Evolutionary conservation across 176 grass and related monocot species (phyloP).

Genomic region (Carex myosuroides): DNA sequence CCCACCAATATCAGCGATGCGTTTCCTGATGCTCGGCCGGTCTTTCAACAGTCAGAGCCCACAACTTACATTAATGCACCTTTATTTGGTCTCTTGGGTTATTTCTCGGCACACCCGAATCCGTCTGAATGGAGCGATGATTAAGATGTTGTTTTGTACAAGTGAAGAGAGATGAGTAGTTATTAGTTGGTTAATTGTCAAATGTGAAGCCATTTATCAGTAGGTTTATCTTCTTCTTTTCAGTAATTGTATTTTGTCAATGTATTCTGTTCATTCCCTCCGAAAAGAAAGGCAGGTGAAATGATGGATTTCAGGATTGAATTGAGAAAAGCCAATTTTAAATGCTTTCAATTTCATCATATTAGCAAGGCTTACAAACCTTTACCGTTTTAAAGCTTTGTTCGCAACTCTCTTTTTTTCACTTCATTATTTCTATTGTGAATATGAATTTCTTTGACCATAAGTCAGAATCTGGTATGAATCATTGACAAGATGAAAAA

Average conservation of each 20-base stretch:
- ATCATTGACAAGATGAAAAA: no score
- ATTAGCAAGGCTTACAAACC: not conserved
- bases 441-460: not conserved
- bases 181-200: not conserved
- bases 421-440: not conserved
- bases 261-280: conserved; percentile 9
- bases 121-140: conserved; percentile 20
- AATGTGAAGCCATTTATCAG: not conserved
- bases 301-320: conserved; percentile 6
- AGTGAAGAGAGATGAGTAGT: not conserved
- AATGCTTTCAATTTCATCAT: not conserved
- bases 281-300: conserved; percentile 7
- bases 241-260: conserved; percentile 1
- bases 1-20: conserved; percentile 66
- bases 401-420: no score
- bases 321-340: conserved; percentile 6
- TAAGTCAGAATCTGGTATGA: no score
- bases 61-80: conserved; percentile 93
- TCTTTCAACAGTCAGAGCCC: conserved; percentile 84
- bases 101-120: conserved; percentile 64
- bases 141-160: conserved; percentile 20
- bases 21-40: conserved; percentile 54
- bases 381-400: no score
- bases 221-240: conserved; percentile 4
- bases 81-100: conserved; percentile 62